Percentiles rank a stretch among this genome's conserved stretches.
Conservation (phyloP, 1,284 basidiomycete species). For the Rhodotorula sp. region DNA sequence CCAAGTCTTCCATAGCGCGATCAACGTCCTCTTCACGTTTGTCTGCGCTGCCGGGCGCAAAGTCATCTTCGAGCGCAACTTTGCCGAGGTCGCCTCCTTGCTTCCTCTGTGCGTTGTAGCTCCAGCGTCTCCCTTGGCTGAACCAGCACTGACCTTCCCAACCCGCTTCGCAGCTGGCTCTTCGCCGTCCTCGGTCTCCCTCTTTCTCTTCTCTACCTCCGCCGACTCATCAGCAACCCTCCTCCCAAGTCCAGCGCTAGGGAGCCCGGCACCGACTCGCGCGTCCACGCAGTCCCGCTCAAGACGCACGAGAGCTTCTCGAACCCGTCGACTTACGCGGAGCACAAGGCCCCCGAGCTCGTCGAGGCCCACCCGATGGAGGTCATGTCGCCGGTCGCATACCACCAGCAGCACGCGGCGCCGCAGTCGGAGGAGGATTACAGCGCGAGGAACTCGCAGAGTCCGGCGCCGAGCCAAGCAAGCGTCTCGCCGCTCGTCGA, state of each 20-base stretch:
- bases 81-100: slow-evolving; percentile 7
- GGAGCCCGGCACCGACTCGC: not conserved
- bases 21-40: slow-evolving; percentile 24
- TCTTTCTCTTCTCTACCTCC: slow-evolving; percentile 13
- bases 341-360: too few relatives aligned
- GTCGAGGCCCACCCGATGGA: slow-evolving; percentile 15
- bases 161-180: slow-evolving; percentile 4
- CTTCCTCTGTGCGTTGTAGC: slow-evolving; percentile 7
- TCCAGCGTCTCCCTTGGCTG: not conserved
- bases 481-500: too few relatives aligned
- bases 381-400: not conserved
- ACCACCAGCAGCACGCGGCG: too few relatives aligned
- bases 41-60: slow-evolving; percentile 7
- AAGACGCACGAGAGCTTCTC: not conserved
- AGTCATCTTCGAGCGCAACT: slow-evolving; percentile 12
- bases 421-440: too few relatives aligned
- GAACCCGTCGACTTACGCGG: not conserved
- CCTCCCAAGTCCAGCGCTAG: not conserved
- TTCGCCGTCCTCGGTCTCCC: slow-evolving; percentile 17
- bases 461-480: too few relatives aligned
- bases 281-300: not conserved
- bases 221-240: not conserved
- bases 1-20: not conserved
- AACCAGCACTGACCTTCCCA: not conserved
- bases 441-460: too few relatives aligned